A percentile compares a stretch with the other conserved stretches of the same genome.
Evolutionary conservation across 2,329 filamentous ascomycete species (phyloP).

Genomic region (Magnaporthiopsis incrustans): DNA sequence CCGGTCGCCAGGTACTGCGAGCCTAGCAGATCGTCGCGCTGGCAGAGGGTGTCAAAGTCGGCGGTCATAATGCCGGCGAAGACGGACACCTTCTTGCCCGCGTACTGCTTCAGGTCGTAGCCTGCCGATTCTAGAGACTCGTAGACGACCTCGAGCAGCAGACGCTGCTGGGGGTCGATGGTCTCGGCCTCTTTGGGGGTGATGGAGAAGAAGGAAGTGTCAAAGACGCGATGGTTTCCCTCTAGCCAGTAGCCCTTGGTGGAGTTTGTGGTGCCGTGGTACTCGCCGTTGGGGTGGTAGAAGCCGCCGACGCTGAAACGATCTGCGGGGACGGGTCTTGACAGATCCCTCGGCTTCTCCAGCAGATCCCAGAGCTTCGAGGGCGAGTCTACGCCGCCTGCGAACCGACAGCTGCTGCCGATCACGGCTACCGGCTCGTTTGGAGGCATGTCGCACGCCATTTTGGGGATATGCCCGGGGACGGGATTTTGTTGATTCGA

Average conservation of each 20-base stretch:
- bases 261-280: constrained; percentile 26
- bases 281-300: constrained; percentile 22
- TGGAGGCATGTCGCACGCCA: constrained; percentile 11
- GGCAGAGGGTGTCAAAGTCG: constrained; percentile 27
- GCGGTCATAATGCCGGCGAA: constrained; percentile 29
- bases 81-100: constrained; percentile 29
- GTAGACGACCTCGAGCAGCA: constrained; percentile 28
- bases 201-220: constrained; percentile 31
- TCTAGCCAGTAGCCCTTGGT: constrained; percentile 24
- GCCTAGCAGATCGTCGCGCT: constrained; percentile 23
- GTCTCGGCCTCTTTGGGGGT: constrained; percentile 28
- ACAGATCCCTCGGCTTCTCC: constrained; percentile 19
- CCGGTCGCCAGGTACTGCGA: constrained; percentile 34
- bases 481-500: too few relatives aligned
- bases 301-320: constrained; percentile 24
- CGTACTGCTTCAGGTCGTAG: constrained; percentile 21
- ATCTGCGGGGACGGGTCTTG: constrained; percentile 16
- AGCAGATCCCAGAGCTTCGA: constrained; percentile 24
- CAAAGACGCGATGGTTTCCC: constrained; percentile 22
- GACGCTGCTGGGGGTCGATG: constrained; percentile 27
- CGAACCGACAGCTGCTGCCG: constrained; percentile 24
- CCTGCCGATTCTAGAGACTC: constrained; percentile 29
- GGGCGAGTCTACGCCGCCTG: constrained; percentile 21
- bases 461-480: neutral
- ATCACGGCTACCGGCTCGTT: constrained; percentile 21